Conservation (phyloP, 129 eudicot species). For the Flaveria sonorensis region DNA sequence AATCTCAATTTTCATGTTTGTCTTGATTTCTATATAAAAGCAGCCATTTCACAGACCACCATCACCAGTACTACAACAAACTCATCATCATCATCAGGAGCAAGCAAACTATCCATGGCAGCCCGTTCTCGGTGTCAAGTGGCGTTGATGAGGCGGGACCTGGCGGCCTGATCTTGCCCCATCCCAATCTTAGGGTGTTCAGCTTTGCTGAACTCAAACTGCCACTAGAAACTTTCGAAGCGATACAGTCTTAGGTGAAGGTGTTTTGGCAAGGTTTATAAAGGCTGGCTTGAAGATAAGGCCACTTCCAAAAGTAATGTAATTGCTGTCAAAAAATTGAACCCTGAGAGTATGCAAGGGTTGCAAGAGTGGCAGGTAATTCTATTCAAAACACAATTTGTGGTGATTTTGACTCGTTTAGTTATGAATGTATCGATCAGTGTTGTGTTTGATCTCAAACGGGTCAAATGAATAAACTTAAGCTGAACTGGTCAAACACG, state of each 20-base stretch:
- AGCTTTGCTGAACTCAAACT: slow-evolving; percentile 46
- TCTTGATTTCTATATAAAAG: slow-evolving; percentile 22
- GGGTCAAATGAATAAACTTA: neutral
- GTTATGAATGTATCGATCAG: neutral
- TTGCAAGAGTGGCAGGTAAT: slow-evolving; percentile 53
- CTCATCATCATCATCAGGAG: slow-evolving; percentile 46
- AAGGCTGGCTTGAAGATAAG: slow-evolving; percentile 63
- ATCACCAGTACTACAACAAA: slow-evolving; percentile 36
- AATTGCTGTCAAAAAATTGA: slow-evolving; percentile 47
- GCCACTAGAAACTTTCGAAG: slow-evolving; percentile 52
- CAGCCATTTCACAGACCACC: slow-evolving; percentile 45
- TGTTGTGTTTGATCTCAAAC: neutral
- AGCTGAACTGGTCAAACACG: neutral
- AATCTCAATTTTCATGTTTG: neutral
- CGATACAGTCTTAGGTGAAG: slow-evolving; percentile 59
- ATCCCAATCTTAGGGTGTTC: slow-evolving; percentile 49
- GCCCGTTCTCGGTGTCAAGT: slow-evolving; percentile 44
- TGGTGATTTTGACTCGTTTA: neutral
- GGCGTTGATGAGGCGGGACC: slow-evolving; percentile 31
- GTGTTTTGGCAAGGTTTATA: slow-evolving; percentile 61
- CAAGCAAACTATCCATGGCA: slow-evolving; percentile 35
- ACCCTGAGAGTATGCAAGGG: slow-evolving; percentile 51
- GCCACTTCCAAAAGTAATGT: slow-evolving; percentile 31
- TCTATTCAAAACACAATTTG: neutral
- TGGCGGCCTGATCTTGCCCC: slow-evolving; percentile 46